Evolutionary conservation across 257 asterid genomes (phyloP).

Genomic region (Fraxinus cuspidata): DNA sequence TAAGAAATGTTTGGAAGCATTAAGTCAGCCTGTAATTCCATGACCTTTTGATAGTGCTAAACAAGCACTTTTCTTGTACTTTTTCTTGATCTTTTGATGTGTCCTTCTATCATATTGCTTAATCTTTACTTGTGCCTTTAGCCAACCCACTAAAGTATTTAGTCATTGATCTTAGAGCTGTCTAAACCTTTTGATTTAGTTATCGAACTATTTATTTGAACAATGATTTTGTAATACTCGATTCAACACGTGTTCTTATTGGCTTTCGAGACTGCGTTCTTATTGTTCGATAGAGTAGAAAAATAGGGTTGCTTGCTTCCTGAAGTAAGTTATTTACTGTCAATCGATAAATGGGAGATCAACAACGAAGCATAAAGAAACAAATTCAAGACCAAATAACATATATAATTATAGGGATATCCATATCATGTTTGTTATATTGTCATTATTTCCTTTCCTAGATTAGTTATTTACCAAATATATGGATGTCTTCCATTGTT

Average conservation of each 20-base stretch:
- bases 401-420: too few species aligned
- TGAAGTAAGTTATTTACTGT: too few species aligned
- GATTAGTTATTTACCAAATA: too few species aligned
- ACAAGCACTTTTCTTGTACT: not conserved
- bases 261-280: too few species aligned
- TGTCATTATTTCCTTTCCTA: too few species aligned
- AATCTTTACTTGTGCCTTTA: constrained; percentile 28
- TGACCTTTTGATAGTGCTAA: not conserved
- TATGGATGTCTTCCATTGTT: too few species aligned
- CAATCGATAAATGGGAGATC: too few species aligned
- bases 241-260: not conserved
- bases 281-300: too few species aligned
- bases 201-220: not conserved
- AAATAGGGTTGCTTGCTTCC: too few species aligned
- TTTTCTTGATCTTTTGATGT: constrained; percentile 9
- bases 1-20: not conserved
- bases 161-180: constrained; percentile 10
- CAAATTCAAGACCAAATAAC: too few species aligned
- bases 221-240: not conserved
- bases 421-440: too few species aligned
- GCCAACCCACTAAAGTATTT: constrained; percentile 24
- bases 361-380: too few species aligned
- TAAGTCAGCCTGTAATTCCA: not conserved
- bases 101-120: constrained; percentile 33
- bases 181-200: not conserved